Evolutionary conservation across 257 asterid genomes (phyloP).

Genomic region (Solanum paucissectum): DNA sequence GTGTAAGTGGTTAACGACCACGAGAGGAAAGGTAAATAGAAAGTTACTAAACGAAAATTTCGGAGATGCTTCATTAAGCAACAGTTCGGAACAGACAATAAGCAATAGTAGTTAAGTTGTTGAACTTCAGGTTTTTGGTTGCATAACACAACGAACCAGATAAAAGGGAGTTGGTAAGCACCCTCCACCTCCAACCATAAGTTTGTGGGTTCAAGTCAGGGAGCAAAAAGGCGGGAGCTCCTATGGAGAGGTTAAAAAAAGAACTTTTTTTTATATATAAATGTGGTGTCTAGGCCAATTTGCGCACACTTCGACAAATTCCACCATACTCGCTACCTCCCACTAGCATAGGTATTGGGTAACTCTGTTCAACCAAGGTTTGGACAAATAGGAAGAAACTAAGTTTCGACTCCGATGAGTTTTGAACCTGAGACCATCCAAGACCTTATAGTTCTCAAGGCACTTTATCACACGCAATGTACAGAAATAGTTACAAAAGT

Average conservation of each 20-base stretch:
- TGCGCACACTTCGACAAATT: not conserved
- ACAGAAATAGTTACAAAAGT: not conserved
- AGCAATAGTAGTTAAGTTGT: not conserved
- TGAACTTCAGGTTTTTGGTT: not conserved
- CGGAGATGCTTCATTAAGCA: not conserved
- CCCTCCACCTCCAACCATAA: not conserved
- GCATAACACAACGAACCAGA: not conserved
- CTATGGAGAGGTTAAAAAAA: not conserved
- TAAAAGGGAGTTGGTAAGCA: not conserved
- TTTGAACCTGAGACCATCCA: not conserved
- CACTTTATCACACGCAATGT: not conserved
- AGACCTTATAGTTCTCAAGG: not conserved
- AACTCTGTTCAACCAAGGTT: not conserved
- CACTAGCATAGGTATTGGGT: not conserved
- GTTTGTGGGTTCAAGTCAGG: not conserved
- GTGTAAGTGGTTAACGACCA: not conserved
- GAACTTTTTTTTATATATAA: not conserved
- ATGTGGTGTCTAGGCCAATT: not conserved
- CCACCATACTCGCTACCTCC: not conserved
- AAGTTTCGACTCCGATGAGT: not conserved
- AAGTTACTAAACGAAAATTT: not conserved
- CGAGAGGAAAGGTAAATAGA: not conserved
- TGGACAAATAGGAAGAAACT: not conserved
- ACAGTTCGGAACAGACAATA: not conserved
- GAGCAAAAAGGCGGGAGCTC: not conserved